phyloP scores from a whole-genome alignment of 148 eudicot species.

The Arctostaphylos glauca region DNA sequence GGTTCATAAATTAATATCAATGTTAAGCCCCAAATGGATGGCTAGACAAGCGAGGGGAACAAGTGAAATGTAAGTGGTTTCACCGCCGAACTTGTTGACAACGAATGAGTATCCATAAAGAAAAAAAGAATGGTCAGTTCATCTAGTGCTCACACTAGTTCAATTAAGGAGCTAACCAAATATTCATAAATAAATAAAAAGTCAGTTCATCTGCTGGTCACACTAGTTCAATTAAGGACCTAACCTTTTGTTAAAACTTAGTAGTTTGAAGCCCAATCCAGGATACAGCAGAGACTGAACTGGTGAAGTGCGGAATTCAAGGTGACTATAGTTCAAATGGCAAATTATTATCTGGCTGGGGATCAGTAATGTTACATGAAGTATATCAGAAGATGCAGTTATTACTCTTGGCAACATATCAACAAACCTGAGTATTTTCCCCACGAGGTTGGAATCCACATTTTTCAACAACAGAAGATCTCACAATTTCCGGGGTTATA shows the following conservation, averaged over 20 bases:
- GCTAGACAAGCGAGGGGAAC: neutral
- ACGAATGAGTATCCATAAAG: no score
- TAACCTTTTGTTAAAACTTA: neutral
- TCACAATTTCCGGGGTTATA: slow-evolving; percentile 83
- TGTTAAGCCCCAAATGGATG: neutral
- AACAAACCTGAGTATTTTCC: slow-evolving; percentile 64
- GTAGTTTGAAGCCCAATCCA: neutral
- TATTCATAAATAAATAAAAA: neutral
- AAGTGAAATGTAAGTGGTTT: neutral
- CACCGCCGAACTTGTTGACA: no score
- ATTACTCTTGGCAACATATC: neutral
- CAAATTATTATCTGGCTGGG: neutral
- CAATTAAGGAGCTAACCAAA: neutral
- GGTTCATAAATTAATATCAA: neutral
- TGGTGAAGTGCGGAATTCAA: neutral
- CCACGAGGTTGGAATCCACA: slow-evolving; percentile 99
- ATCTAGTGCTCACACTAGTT: neutral
- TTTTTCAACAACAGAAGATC: slow-evolving; percentile 84
- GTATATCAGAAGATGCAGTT: neutral
- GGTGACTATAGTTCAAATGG: neutral
- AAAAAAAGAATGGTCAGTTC: neutral
- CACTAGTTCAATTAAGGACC: neutral
- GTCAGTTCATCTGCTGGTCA: neutral
- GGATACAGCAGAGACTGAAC: neutral
- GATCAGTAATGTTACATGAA: neutral